phyloP scores from a whole-genome alignment of 2,329 filamentous ascomycete species.

The Pseudogymnoascus destructans region DNA sequence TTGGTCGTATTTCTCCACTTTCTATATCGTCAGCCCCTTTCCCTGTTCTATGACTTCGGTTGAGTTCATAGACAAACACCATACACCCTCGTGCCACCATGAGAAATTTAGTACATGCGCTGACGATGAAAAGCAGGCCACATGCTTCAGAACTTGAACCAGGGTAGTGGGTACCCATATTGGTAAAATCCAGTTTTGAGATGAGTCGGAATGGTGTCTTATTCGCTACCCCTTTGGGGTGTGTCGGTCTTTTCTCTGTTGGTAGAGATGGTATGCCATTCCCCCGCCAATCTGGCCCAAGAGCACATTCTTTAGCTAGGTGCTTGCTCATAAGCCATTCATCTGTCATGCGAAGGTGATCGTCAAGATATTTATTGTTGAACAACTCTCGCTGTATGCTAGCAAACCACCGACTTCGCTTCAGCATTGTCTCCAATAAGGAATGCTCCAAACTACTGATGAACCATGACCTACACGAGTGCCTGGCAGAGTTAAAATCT shows the following conservation, averaged over 20 bases:
- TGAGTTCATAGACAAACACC: conserved; percentile 41
- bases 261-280: conserved; percentile 18
- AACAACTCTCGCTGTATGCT: conserved; percentile 26
- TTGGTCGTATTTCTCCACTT: conserved; percentile 28
- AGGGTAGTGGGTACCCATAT: conserved; percentile 22
- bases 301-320: conserved; percentile 31
- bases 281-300: conserved; percentile 23
- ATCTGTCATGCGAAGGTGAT: conserved; percentile 14
- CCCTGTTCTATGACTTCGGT: conserved; percentile 15
- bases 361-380: conserved; percentile 15
- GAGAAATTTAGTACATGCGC: conserved; percentile 44
- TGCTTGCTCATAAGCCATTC: conserved; percentile 31
- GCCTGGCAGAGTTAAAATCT: conserved; percentile 46
- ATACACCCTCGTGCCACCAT: conserved; percentile 40
- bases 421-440: conserved; percentile 40
- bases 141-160: conserved; percentile 16
- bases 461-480: conserved; percentile 48
- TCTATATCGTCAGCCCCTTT: background rate
- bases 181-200: conserved; percentile 28
- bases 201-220: conserved; percentile 25
- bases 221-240: background rate
- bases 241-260: background rate
- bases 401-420: conserved; percentile 41
- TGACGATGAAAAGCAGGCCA: conserved; percentile 29
- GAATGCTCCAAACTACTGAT: conserved; percentile 38